A percentile compares a stretch with the other conserved stretches of the same genome.
Evolutionary conservation across 2,329 filamentous ascomycete species (phyloP).

Genomic region (Aspergillus costaricaensis): DNA sequence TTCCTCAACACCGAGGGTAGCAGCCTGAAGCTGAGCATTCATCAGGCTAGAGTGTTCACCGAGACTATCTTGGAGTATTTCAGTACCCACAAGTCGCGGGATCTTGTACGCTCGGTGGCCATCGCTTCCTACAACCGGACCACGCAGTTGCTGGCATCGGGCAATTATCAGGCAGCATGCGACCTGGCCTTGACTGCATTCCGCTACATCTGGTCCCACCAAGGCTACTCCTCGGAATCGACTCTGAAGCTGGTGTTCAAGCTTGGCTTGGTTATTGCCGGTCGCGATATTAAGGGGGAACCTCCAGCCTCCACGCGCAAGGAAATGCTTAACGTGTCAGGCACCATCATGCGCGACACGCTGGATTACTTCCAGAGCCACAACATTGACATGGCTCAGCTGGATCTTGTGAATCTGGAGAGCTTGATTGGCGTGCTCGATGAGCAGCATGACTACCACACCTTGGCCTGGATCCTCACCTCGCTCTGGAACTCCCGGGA

Average conservation of each 20-base stretch:
- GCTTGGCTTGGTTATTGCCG: constrained; percentile 36
- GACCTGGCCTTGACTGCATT: constrained; percentile 38
- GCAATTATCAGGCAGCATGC: constrained; percentile 33
- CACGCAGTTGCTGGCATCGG: constrained; percentile 29
- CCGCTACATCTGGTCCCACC: constrained; percentile 36
- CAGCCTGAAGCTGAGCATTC: constrained; percentile 22
- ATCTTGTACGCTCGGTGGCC: constrained; percentile 41
- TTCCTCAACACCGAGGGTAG: constrained; percentile 37
- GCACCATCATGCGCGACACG: constrained; percentile 45
- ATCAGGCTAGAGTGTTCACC: constrained; percentile 35
- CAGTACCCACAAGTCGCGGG: constrained; percentile 33
- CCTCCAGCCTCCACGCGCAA: constrained; percentile 38
- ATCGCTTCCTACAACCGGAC: constrained; percentile 37
- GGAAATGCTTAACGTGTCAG: constrained; percentile 44
- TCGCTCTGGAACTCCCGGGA: constrained; percentile 50
- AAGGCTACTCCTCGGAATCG: constrained; percentile 30
- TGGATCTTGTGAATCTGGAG: constrained; percentile 45
- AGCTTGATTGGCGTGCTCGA: constrained; percentile 47
- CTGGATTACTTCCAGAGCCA: constrained; percentile 42
- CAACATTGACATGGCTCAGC: constrained; percentile 48
- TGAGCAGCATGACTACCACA: constrained; percentile 49
- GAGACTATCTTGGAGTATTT: constrained; percentile 38
- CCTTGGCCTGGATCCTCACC: constrained; percentile 45
- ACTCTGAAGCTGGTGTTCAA: constrained; percentile 41
- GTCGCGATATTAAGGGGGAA: constrained; percentile 38